Conservation (phyloP, 2,329 filamentous ascomycete genomes). For the Periconia digitata region DNA sequence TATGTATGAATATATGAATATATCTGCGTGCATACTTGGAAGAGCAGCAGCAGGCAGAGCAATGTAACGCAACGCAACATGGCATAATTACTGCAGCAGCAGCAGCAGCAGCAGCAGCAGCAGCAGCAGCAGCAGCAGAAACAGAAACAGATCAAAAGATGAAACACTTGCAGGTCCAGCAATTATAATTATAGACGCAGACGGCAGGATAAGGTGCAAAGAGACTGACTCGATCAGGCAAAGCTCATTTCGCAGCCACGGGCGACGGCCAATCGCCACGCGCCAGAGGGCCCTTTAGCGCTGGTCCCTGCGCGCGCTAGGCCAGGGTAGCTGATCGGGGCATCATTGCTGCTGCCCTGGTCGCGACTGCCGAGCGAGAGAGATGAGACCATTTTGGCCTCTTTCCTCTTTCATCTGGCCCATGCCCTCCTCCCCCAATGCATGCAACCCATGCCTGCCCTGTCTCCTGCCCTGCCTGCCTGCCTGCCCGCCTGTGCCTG, state of each 20-base stretch:
- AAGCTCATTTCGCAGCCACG: not conserved
- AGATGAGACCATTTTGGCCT: conserved; percentile 30
- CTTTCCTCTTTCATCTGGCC: conserved; percentile 28
- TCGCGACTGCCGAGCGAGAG: not conserved
- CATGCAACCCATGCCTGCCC: conserved; percentile 9
- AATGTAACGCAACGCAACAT: not conserved
- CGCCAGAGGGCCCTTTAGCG: too few species aligned
- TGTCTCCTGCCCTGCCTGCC: conserved; percentile 15
- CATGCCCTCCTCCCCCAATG: conserved; percentile 26
- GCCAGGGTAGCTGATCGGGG: not conserved
- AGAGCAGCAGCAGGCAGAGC: too few species aligned
- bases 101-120: too few species aligned
- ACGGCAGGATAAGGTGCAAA: not conserved
- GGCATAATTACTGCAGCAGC: too few species aligned
- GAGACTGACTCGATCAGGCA: not conserved
- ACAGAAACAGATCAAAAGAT: too few species aligned
- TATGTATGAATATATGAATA: too few species aligned
- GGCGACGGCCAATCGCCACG: not conserved
- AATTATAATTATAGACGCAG: not conserved
- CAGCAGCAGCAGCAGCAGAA: too few species aligned
- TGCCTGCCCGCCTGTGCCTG: too few species aligned
- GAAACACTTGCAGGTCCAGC: not conserved
- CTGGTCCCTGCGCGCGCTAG: not conserved
- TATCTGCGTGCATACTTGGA: too few species aligned
- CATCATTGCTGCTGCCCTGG: too few species aligned